Evolutionary conservation across 805 yeast genomes (phyloP).

Genomic region (Cyberlindnera nakhonratchasimensis): DNA sequence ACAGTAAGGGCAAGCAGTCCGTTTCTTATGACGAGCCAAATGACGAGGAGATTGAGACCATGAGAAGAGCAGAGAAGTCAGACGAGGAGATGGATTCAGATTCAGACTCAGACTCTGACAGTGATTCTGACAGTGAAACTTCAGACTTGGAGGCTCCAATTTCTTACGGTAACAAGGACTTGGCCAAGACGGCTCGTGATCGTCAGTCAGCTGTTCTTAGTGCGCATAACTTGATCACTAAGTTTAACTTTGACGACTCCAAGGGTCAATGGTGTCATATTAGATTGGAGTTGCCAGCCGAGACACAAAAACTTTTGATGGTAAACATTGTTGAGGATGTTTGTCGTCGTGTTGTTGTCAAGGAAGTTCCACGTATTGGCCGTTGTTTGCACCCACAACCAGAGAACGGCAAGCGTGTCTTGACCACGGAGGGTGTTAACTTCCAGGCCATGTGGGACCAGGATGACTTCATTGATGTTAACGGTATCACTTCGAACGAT

Average conservation of each 20-base stretch:
- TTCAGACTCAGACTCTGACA: slow-evolving; percentile 36
- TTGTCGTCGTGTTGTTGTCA: slow-evolving; percentile 85
- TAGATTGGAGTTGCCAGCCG: slow-evolving; percentile 75
- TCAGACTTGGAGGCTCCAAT: slow-evolving; percentile 32
- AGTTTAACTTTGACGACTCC: slow-evolving; percentile 86
- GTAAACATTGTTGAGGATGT: slow-evolving; percentile 92
- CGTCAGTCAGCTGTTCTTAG: slow-evolving; percentile 83
- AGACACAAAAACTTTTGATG: slow-evolving; percentile 91
- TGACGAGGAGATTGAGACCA: slow-evolving; percentile 88
- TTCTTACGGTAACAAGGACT: slow-evolving; percentile 28
- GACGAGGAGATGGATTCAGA: slow-evolving; percentile 55
- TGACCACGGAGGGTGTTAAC: slow-evolving; percentile 97
- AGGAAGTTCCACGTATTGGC: slow-evolving; percentile 88
- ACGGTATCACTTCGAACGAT: slow-evolving; percentile 88
- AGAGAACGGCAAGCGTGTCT: slow-evolving; percentile 65
- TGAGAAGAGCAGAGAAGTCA: slow-evolving; percentile 78
- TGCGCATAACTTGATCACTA: slow-evolving; percentile 66
- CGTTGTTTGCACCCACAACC: slow-evolving; percentile 84
- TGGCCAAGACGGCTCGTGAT: slow-evolving; percentile 66
- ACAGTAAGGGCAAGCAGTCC: slow-evolving; percentile 71
- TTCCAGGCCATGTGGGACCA: slow-evolving; percentile 98
- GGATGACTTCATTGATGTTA: slow-evolving; percentile 86
- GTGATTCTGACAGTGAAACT: slow-evolving; percentile 34
- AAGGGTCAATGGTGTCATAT: slow-evolving; percentile 92
- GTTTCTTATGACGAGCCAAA: slow-evolving; percentile 94